Evolutionary conservation across 202 grass and related monocot species (phyloP).

Genomic region (Setaria italica): DNA sequence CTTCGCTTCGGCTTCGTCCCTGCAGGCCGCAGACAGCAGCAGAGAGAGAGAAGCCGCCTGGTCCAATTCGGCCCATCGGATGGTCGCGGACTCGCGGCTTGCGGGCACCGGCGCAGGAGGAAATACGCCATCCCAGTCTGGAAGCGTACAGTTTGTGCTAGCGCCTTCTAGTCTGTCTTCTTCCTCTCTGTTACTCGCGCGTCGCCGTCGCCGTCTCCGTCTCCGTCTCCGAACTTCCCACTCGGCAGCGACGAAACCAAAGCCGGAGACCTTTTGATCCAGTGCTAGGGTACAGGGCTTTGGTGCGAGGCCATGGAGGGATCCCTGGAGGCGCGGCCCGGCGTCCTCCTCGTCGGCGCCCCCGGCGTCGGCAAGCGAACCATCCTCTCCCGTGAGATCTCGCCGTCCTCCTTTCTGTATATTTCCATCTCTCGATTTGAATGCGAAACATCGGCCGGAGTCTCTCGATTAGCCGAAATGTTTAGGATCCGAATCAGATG

Average conservation of each 20-base stretch:
- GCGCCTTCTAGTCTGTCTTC: conserved; percentile 28
- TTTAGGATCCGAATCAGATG: background rate
- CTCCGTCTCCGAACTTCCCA: background rate
- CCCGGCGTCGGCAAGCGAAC: conserved; percentile 88
- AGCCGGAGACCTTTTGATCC: conserved; percentile 28
- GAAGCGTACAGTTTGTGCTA: background rate
- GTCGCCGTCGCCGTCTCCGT: background rate
- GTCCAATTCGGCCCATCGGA: conserved; percentile 7
- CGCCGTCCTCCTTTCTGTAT: background rate
- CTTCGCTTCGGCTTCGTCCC: background rate
- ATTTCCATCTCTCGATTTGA: conserved; percentile 32
- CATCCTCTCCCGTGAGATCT: conserved; percentile 77
- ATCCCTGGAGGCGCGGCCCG: conserved; percentile 78
- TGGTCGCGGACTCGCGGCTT: background rate
- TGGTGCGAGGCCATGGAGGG: conserved; percentile 54
- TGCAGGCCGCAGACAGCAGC: background rate
- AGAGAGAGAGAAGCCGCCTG: background rate
- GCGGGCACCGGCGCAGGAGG: background rate
- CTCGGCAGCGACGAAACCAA: background rate
- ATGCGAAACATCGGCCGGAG: background rate
- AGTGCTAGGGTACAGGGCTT: conserved; percentile 47
- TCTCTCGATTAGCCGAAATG: background rate
- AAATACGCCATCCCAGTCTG: background rate
- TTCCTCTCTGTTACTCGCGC: conserved; percentile 19
- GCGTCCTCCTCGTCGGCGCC: conserved; percentile 73